A percentile compares a stretch with the other conserved stretches of the same genome.
These are phyloP conservation scores for Talaromyces sp. DNA, from an alignment of 2,329 filamentous ascomycete species.

Conservation along the genomic window DNA sequence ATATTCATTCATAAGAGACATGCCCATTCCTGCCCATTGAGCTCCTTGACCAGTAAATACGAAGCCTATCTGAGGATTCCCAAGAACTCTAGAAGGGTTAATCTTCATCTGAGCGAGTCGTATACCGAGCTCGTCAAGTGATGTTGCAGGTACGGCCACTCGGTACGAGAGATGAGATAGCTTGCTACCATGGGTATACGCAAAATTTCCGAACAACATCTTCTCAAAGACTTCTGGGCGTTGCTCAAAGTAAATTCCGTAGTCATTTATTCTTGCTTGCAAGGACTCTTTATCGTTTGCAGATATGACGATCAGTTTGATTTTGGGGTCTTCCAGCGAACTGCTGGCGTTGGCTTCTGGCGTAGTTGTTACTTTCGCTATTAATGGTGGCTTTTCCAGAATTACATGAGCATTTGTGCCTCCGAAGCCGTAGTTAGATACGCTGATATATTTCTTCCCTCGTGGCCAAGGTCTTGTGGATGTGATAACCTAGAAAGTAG, in stretches of 20 bases:
- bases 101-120: constrained; percentile 15
- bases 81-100: constrained; percentile 17
- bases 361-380: background rate
- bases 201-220: constrained; percentile 15
- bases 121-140: constrained; percentile 16
- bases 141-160: constrained; percentile 14
- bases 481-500: constrained; percentile 3
- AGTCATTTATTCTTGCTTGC: constrained; percentile 18
- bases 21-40: constrained; percentile 15
- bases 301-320: constrained; percentile 16
- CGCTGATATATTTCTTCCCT: constrained; percentile 20
- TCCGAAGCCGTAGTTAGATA: constrained; percentile 44
- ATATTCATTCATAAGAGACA: constrained; percentile 3
- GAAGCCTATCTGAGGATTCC: constrained; percentile 11
- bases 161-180: constrained; percentile 21
- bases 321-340: constrained; percentile 7
- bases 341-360: constrained; percentile 1
- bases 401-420: constrained; percentile 31
- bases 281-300: constrained; percentile 22
- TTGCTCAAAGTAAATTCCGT: constrained; percentile 21
- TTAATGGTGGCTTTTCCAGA: constrained; percentile 16
- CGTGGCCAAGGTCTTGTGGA: constrained; percentile 26
- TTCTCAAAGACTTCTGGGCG: constrained; percentile 27
- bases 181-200: constrained; percentile 21
- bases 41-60: constrained; percentile 15